Conservation (phyloP, 495 filamentous ascomycete species). For the Talaromyces wortmannii region DNA sequence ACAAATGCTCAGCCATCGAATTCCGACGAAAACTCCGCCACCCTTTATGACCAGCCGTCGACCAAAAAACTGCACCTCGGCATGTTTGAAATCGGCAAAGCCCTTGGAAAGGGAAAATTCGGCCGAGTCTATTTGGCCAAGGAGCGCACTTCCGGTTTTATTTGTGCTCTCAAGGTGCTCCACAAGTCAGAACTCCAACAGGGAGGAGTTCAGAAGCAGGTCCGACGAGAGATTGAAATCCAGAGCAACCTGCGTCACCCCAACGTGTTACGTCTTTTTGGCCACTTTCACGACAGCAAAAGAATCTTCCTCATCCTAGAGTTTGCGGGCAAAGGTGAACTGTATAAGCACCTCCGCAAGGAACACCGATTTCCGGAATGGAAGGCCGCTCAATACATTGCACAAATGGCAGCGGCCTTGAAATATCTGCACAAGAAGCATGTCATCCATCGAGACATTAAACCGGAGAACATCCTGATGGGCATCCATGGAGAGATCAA, state of each 20-base stretch:
- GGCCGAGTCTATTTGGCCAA: slow-evolving; percentile 93
- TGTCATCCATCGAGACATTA: slow-evolving; percentile 98
- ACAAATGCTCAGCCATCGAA: slow-evolving; percentile 31
- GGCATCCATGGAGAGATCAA: slow-evolving; percentile 98
- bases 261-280: slow-evolving; percentile 89
- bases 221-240: slow-evolving; percentile 95
- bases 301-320: slow-evolving; percentile 94
- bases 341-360: slow-evolving; percentile 92
- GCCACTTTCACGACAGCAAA: slow-evolving; percentile 96
- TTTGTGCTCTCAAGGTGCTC: slow-evolving; percentile 93
- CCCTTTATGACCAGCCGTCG: slow-evolving; percentile 53
- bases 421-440: slow-evolving; percentile 95
- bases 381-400: slow-evolving; percentile 94
- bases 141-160: slow-evolving; percentile 81
- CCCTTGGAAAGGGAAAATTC: slow-evolving; percentile 95
- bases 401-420: slow-evolving; percentile 95
- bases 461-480: slow-evolving; percentile 96
- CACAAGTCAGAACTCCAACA: slow-evolving; percentile 92
- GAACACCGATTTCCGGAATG: slow-evolving; percentile 89
- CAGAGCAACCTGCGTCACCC: slow-evolving; percentile 94
- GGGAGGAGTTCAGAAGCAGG: slow-evolving; percentile 93
- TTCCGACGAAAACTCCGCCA: slow-evolving; percentile 41
- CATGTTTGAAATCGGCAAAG: slow-evolving; percentile 98
- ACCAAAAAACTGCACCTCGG: slow-evolving; percentile 84
- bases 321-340: slow-evolving; percentile 89